Percentiles rank a stretch among this genome's conserved stretches.
Evolutionary conservation across 2,329 filamentous ascomycete genomes (phyloP).

Genomic region (Colletotrichum liaoningense): DNA sequence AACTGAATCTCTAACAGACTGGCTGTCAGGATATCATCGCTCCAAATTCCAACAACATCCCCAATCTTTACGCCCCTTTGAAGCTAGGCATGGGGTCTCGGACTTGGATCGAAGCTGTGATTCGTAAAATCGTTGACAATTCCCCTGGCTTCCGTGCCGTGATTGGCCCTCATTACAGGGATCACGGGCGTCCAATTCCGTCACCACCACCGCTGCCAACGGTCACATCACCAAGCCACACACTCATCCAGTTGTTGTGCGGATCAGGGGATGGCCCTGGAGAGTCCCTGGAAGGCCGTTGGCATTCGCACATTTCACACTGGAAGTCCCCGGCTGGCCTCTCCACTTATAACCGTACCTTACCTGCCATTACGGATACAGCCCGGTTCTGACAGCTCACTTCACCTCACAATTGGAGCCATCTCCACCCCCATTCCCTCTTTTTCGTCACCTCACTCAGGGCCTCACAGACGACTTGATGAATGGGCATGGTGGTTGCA

Average conservation of each 20-base stretch:
- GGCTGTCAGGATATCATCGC: neutral
- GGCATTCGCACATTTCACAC: slow-evolving; percentile 4
- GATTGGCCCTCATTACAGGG: neutral
- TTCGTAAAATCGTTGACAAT: slow-evolving; percentile 12
- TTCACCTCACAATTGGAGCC: slow-evolving; percentile 25
- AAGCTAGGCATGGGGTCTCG: neutral
- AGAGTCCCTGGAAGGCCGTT: slow-evolving; percentile 14
- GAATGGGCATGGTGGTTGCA: neutral
- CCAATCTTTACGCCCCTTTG: slow-evolving; percentile 1
- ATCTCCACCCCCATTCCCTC: slow-evolving; percentile 23
- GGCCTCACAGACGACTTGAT: slow-evolving; percentile 10
- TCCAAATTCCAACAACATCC: slow-evolving; percentile 4
- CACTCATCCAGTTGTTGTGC: neutral
- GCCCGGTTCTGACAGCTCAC: slow-evolving; percentile 33
- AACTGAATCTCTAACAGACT: slow-evolving; percentile 22
- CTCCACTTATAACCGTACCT: slow-evolving; percentile 36
- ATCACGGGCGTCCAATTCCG: slow-evolving; percentile 2
- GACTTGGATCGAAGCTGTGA: slow-evolving; percentile 10
- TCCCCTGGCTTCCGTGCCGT: slow-evolving; percentile 4
- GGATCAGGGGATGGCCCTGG: slow-evolving; percentile 12
- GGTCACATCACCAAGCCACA: slow-evolving; percentile 5
- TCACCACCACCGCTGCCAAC: neutral
- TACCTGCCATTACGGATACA: slow-evolving; percentile 18
- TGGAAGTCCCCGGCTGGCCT: slow-evolving; percentile 14
- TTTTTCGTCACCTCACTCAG: slow-evolving; percentile 21